Base-by-base conservation (phyloP, 257 asterid genomes). In the Paraleonurus japonicus region DNA sequence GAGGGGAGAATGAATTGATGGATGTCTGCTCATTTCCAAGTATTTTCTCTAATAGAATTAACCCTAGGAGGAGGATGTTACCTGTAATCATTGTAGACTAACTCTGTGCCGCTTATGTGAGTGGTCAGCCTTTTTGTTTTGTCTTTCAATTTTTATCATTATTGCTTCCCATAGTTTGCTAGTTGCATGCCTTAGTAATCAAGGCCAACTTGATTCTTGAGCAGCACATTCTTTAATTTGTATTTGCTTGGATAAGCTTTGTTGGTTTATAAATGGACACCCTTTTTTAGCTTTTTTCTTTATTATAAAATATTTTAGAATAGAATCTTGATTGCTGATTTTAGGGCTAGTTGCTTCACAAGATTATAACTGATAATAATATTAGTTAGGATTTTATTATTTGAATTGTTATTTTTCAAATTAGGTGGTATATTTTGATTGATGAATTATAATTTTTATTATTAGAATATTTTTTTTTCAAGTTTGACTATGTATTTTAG, bases 181-280 rank as follows among this genome's bases (percentile, higher is more conserved):
- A 73, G 89, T 72, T 79, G 88, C 54, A 47, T 47, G 54, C 68
- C 75, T 76, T 50, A 72, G 70, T 30, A 27, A 60, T 84, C 68
- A 75, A 81, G 80, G 71, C 77, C 61, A 80, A 61, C 76, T 74
- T 78, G 80, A 77, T 80, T 82, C 63, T 75, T 64, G 85, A 73
- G 89, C 84, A 85, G 85, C 79, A 84, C 92, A 87, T 91, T 91
- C 96, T 79, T 89, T 89, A 22, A 91, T 87, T 89, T 83, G 69
- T 86, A 71, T 74, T 65, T 76, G 78, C 70, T 70, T 60, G 78
- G 78, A 72, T 69, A 70, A 64, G 67, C 47, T 64, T 62, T 69
- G 69, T 64, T 65, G 65, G 32, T 67, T 65, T 41, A 60, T 41
- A 60, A 72, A 68, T 22, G 39, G 50, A 62, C 70, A 48, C 69